Evolutionary conservation across 2,329 filamentous ascomycete genomes (phyloP).

Genomic region (Trichophyton equinum): DNA sequence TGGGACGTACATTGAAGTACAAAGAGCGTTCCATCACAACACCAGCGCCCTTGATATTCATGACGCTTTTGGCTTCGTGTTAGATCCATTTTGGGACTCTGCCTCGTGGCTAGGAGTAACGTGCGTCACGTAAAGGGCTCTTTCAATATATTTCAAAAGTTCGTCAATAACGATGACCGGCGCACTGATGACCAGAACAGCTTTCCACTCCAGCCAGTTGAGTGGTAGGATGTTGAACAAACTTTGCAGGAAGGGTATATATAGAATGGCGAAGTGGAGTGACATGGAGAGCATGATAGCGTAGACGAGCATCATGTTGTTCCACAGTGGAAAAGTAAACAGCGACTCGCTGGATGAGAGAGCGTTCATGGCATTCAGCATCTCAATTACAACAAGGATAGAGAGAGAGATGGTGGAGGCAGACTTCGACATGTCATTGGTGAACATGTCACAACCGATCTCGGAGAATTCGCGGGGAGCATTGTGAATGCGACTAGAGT

Average conservation of each 20-base stretch:
- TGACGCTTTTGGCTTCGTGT: slow-evolving; percentile 26
- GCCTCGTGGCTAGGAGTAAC: slow-evolving; percentile 8
- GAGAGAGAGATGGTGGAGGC: slow-evolving; percentile 89
- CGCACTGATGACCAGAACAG: slow-evolving; percentile 73
- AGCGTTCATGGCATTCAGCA: slow-evolving; percentile 98
- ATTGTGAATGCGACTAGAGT: slow-evolving; percentile 66
- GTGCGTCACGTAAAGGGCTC: slow-evolving; percentile 43
- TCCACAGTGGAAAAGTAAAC: slow-evolving; percentile 86
- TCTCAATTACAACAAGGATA: slow-evolving; percentile 90
- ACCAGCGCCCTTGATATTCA: slow-evolving; percentile 8
- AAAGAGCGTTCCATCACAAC: neutral
- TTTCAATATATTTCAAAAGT: slow-evolving; percentile 64
- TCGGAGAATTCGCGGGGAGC: slow-evolving; percentile 69
- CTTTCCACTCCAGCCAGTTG: slow-evolving; percentile 79
- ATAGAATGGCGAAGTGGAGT: slow-evolving; percentile 86
- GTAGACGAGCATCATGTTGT: slow-evolving; percentile 96
- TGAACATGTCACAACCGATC: slow-evolving; percentile 87
- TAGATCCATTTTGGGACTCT: slow-evolving; percentile 20
- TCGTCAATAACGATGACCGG: slow-evolving; percentile 90
- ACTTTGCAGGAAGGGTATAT: slow-evolving; percentile 74
- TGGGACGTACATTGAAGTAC: neutral
- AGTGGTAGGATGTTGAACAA: slow-evolving; percentile 87
- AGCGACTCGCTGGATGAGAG: slow-evolving; percentile 91
- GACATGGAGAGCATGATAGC: slow-evolving; percentile 88
- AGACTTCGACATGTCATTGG: slow-evolving; percentile 70